Base-by-base conservation (phyloP, 2,329 filamentous ascomycete species). In the Aspergillus nomiae region DNA sequence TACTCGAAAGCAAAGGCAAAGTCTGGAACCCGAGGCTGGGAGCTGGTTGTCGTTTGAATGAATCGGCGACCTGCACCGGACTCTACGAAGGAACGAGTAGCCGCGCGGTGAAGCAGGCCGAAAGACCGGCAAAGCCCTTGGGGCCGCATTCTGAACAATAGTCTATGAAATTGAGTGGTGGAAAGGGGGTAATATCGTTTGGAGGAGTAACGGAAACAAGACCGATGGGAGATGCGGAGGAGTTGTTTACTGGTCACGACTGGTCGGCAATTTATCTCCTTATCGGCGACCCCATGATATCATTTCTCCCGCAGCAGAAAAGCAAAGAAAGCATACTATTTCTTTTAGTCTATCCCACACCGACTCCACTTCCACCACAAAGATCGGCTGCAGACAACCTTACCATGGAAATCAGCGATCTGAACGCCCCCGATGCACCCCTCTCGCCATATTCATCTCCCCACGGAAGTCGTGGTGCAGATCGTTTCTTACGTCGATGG, bases 401-500 rank as follows among this genome's bases (percentile, higher is more conserved):
- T 32, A 61, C 61, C 60, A 56, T 50, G 64, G 59, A 59, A 61
- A 19, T 54, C 59, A 21, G 43, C 21, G 34, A 32, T 46, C 56
- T 41, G 30, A 50, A 53, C 66, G 70, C 66, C 58, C 45, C 65
- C 56, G 46, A 66, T 67, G 51, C 60, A 58, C 67, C 69, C 50
- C 65, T 72, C 61, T 56, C 63, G 21, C 28, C 65, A 68, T 56
- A 66, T 71, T 30, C 79, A 84, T 67, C 80, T 87, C 3, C 85
- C 86, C 5, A 80, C 83, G 62, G 86, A 88, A 71, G 76, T 88
- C 30, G 65, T 88, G 53, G 72, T 84, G 24, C 75, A 83, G 30
- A 82, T 87, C 59, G 69, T 86, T 36, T 73, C 74, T 51, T 80
- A 80, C 65, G 65, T 85, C 54, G 73, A 74, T n/a, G 69, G 63